Evolutionary conservation across 176 grass and related monocot genomes (phyloP).

Genomic region (Aegilops umbellulata): DNA sequence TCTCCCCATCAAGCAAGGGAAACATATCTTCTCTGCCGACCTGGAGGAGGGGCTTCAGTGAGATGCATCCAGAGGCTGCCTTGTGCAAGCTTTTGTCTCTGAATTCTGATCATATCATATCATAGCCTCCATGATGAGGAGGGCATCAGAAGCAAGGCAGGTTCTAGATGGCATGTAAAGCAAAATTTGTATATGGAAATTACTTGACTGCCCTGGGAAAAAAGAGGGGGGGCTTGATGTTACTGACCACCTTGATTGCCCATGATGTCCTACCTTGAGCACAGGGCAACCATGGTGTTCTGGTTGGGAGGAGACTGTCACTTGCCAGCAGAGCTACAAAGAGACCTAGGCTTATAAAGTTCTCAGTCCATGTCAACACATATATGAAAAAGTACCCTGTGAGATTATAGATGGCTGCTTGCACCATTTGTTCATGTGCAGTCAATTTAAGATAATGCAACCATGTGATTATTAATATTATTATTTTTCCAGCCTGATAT

Average conservation of each 20-base stretch:
- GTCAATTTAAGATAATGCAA: background rate
- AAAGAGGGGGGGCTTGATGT: background rate
- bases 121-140: slow-evolving; percentile 8
- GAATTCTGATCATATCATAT: background rate
- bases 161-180: background rate
- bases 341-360: background rate
- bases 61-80: slow-evolving; percentile 5
- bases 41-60: slow-evolving; percentile 8
- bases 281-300: background rate
- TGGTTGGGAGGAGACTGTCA: slow-evolving; percentile 15
- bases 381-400: background rate
- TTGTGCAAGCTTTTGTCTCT: background rate
- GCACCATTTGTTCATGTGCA: background rate
- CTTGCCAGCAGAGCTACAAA: slow-evolving; percentile 16
- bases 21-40: slow-evolving; percentile 7
- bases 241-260: slow-evolving; percentile 22
- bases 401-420: background rate
- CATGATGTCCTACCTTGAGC: slow-evolving; percentile 28
- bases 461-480: background rate
- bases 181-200: background rate
- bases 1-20: slow-evolving; percentile 29
- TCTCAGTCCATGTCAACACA: background rate
- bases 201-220: background rate
- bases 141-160: background rate
- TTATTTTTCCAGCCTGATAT: background rate